Evolutionary conservation across 2,329 filamentous ascomycete species (phyloP).

Genomic region (Furcasterigmium furcatum): DNA sequence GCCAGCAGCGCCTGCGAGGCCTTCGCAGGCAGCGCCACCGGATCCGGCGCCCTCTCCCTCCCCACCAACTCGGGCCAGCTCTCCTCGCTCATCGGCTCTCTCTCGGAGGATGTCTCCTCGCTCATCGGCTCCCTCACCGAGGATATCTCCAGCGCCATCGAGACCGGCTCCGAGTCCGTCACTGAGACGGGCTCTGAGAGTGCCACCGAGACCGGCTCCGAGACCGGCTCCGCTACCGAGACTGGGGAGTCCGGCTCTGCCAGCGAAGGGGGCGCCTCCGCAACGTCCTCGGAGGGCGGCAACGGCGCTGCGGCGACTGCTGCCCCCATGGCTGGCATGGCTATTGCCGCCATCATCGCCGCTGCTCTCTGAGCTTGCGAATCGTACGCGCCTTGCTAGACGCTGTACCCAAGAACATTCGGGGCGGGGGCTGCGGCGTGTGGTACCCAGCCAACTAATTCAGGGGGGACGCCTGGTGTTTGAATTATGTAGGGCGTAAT

Average conservation of each 20-base stretch:
- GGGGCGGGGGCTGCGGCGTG: no score
- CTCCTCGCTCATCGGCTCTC: no score
- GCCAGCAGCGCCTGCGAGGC: slow-evolving; percentile 19
- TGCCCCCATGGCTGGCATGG: slow-evolving; percentile 18
- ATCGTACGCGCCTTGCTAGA: no score
- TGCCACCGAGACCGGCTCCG: slow-evolving; percentile 9
- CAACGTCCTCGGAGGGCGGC: slow-evolving; percentile 4
- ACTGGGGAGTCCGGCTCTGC: not conserved
- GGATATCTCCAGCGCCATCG: slow-evolving; percentile 1
- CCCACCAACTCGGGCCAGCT: no score
- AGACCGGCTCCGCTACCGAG: slow-evolving; percentile 10
- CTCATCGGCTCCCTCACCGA: not conserved
- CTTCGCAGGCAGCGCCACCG: slow-evolving; percentile 13
- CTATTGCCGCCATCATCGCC: slow-evolving; percentile 24
- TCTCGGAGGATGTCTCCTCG: no score
- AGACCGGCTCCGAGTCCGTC: not conserved
- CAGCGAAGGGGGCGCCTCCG: not conserved
- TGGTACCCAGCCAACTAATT: no score
- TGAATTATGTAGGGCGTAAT: no score
- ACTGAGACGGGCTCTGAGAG: slow-evolving; percentile 9
- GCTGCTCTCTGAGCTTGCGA: slow-evolving; percentile 29
- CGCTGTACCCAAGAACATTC: no score
- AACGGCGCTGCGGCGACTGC: slow-evolving; percentile 17
- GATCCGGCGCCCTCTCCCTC: not conserved
- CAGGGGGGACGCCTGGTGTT: no score